These are phyloP conservation scores for Diaporthe eres DNA, from an alignment of 2,329 filamentous ascomycete species.

Conservation along the genomic window DNA sequence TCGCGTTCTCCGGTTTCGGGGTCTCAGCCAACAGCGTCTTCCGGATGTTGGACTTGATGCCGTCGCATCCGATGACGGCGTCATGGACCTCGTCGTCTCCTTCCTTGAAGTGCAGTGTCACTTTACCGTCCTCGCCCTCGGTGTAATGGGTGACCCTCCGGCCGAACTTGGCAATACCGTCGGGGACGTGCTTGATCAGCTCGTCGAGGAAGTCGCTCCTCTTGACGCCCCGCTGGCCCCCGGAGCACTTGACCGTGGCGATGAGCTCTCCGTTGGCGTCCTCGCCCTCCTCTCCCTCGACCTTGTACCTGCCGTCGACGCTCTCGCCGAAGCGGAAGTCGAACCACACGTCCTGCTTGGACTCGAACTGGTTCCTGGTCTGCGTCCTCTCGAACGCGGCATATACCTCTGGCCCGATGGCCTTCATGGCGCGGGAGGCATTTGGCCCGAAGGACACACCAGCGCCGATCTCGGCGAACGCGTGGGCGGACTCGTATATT, in stretches of 20 bases:
- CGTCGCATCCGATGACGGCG: constrained; percentile 47
- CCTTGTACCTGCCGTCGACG: constrained; percentile 39
- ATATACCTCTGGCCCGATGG: constrained; percentile 45
- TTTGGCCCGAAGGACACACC: constrained; percentile 71
- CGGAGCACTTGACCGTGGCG: constrained; percentile 36
- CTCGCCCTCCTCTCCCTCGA: constrained; percentile 36
- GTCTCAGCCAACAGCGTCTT: constrained; percentile 62
- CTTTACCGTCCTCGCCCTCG: constrained; percentile 20
- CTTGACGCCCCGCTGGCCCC: constrained; percentile 47
- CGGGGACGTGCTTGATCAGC: constrained; percentile 43
- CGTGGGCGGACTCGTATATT: constrained; percentile 69
- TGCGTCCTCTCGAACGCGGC: constrained; percentile 48
- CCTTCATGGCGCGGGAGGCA: constrained; percentile 47
- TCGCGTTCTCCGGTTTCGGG: constrained; percentile 53
- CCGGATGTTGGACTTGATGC: constrained; percentile 54
- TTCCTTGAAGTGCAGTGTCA: constrained; percentile 39
- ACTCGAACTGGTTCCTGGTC: constrained; percentile 46
- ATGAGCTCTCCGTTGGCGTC: constrained; percentile 40
- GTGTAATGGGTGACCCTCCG: constrained; percentile 39
- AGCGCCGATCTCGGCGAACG: constrained; percentile 71
- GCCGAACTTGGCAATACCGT: constrained; percentile 41
- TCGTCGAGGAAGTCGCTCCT: constrained; percentile 46
- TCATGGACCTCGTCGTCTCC: constrained; percentile 41
- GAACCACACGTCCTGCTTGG: constrained; percentile 48
- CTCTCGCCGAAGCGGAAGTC: constrained; percentile 46